Base-by-base conservation (phyloP, 352 stramenopile species). In the Peronospora belbahrii region DNA sequence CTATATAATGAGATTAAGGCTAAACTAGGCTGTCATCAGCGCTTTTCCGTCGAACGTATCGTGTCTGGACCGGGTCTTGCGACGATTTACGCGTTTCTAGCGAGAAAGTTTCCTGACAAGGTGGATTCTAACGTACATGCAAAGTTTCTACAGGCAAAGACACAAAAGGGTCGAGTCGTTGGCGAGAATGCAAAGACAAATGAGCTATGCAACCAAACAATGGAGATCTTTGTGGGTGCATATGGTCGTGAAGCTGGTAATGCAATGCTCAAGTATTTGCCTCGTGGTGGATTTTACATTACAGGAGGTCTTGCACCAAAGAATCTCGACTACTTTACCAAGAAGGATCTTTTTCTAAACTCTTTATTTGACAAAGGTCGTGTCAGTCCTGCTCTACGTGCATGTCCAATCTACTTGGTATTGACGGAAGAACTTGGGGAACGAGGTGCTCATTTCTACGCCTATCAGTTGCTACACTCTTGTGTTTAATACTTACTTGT, bases 81-180 rank as follows among this genome's bases (percentile, higher is more conserved):
- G 14, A 98, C 95, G 62, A 89, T 97, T 38, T 97, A 98, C 73
- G 88, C 97, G 44, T 98, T 98, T 67, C 72, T 98, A 42, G 67
- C 80, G 7, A 57, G 84, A 36, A 94, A 97, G 68, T 91, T 85
- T 72, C 66, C 83, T 5, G 67, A 95, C 13, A 88, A 86, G 55
- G 81, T 89, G 47, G 71, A 95, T 66, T 41, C 53, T 41, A 54
- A 56, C 11, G 55, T 98, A 59, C 64, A 95, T 66, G 59, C 56
- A 17, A 70, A 83, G 44, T 85, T 85, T 28, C 35, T 67, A 32
- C 48, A 35, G 6, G 65, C 74, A 36, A 82, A 83, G 31, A 67
- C 71, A 19, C 60, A 84, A 14, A 70, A 86, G 46, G 74, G 73
- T 40, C 74, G 72, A 25, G 83, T 94, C 43, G 77, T 88, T 20